A percentile compares a stretch with the other conserved stretches of the same genome.
phyloP scores from a whole-genome alignment of 1,284 basidiomycete species.

The Malassezia slooffiae region DNA sequence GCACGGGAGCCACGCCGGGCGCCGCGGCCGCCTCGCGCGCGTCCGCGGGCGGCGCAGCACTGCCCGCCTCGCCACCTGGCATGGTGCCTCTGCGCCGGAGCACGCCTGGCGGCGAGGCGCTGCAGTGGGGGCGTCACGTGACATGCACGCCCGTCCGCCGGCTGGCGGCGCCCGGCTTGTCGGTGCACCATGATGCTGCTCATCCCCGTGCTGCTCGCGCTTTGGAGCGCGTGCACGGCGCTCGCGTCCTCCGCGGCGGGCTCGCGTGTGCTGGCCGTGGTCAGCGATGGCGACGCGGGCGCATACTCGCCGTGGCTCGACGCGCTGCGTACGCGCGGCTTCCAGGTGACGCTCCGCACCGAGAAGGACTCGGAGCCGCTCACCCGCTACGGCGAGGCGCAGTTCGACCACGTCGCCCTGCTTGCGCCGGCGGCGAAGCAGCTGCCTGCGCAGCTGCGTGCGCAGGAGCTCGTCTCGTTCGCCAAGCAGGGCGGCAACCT shows the following conservation, averaged over 20 bases:
- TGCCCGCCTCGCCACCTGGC: too few relatives aligned
- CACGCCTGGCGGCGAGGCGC: too few relatives aligned
- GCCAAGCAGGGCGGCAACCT: conserved; percentile 65
- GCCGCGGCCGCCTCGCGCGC: too few relatives aligned
- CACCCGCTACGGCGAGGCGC: conserved; percentile 26
- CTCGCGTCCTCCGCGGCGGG: conserved; percentile 25
- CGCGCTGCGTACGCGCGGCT: conserved; percentile 22
- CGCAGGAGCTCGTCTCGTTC: conserved; percentile 67
- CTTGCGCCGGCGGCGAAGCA: conserved; percentile 47
- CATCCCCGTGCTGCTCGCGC: too few relatives aligned
- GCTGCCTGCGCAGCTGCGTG: conserved; percentile 64
- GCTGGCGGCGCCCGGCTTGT: too few relatives aligned
- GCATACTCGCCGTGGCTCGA: conserved; percentile 22
- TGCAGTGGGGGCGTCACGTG: too few relatives aligned
- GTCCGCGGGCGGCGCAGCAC: too few relatives aligned
- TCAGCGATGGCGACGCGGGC: conserved; percentile 11
- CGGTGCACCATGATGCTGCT: too few relatives aligned
- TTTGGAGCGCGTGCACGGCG: background rate
- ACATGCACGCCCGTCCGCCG: too few relatives aligned
- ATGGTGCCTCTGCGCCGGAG: too few relatives aligned
- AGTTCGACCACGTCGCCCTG: conserved; percentile 37
- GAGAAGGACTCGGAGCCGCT: conserved; percentile 14
- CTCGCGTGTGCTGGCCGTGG: conserved; percentile 31
- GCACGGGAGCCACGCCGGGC: too few relatives aligned
- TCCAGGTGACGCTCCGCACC: conserved; percentile 12